Percentiles rank a stretch among this genome's conserved stretches.
Conservation (phyloP, 2,329 filamentous ascomycete genomes). For the Diaporthe nobilis region DNA sequence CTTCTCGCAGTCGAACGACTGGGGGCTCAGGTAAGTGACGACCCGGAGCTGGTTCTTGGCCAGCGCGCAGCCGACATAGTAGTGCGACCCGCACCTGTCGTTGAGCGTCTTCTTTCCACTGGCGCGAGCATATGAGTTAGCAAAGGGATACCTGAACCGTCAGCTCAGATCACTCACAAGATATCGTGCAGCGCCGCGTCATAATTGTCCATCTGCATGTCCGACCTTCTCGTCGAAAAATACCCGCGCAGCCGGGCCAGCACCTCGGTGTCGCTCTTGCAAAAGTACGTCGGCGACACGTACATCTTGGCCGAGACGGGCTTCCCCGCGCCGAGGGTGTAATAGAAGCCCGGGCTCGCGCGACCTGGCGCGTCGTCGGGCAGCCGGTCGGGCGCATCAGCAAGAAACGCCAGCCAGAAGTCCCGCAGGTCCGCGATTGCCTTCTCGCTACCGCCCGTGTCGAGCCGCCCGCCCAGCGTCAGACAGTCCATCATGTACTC, state of each 20-base stretch:
- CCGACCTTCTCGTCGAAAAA: slow-evolving; percentile 43
- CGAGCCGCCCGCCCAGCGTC: slow-evolving; percentile 44
- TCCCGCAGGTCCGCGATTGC: slow-evolving; percentile 44
- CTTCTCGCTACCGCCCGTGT: slow-evolving; percentile 39
- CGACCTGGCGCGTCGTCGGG: slow-evolving; percentile 43
- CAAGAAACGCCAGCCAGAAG: slow-evolving; percentile 46
- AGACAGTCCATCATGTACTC: slow-evolving; percentile 47
- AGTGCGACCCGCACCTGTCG: slow-evolving; percentile 28
- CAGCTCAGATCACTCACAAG: slow-evolving; percentile 36
- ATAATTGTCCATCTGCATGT: slow-evolving; percentile 44
- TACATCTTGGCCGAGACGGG: slow-evolving; percentile 46
- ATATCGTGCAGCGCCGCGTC: slow-evolving; percentile 44
- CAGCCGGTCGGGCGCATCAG: slow-evolving; percentile 44
- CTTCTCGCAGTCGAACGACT: slow-evolving; percentile 34
- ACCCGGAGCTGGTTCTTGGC: slow-evolving; percentile 35
- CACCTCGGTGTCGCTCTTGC: slow-evolving; percentile 46
- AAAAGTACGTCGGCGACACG: slow-evolving; percentile 45
- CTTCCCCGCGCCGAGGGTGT: slow-evolving; percentile 45
- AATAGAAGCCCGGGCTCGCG: slow-evolving; percentile 47
- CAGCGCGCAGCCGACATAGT: slow-evolving; percentile 33
- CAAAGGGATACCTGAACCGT: no score
- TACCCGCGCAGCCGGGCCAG: slow-evolving; percentile 43
- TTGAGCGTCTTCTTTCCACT: slow-evolving; percentile 33
- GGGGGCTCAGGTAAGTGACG: slow-evolving; percentile 32
- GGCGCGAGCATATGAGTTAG: neutral